Evolutionary conservation across 139 green algal species (phyloP).

Genomic region (Axilococcus clingmanii): DNA sequence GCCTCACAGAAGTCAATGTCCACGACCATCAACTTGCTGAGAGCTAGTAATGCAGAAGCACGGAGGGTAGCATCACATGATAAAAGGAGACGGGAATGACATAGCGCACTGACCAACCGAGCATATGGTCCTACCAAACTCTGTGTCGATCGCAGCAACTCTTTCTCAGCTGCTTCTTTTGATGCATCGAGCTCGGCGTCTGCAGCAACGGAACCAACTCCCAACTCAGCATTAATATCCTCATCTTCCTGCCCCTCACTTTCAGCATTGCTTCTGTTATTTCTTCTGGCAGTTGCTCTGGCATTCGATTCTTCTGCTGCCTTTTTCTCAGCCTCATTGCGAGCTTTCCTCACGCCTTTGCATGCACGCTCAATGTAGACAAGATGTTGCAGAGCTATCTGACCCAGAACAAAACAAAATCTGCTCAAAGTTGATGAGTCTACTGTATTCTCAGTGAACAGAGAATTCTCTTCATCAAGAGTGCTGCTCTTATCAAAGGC

Average conservation of each 20-base stretch:
- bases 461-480: background rate
- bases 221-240: constrained; percentile 58
- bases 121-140: constrained; percentile 52
- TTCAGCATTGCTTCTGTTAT: background rate
- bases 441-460: background rate
- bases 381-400: constrained; percentile 69
- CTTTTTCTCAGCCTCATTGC: constrained; percentile 32
- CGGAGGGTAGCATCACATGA: constrained; percentile 35
- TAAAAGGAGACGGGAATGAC: constrained; percentile 27
- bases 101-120: constrained; percentile 29
- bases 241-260: constrained; percentile 24
- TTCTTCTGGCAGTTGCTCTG: constrained; percentile 1
- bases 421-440: constrained; percentile 27
- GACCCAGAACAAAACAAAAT: constrained; percentile 72
- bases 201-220: constrained; percentile 42
- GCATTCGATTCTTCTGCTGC: constrained; percentile 28
- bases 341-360: constrained; percentile 42
- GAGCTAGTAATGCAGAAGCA: constrained; percentile 62
- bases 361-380: constrained; percentile 53
- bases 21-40: constrained; percentile 86
- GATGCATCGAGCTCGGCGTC: constrained; percentile 66
- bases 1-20: constrained; percentile 65
- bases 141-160: constrained; percentile 42
- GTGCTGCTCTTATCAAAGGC: constrained; percentile 10
- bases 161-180: constrained; percentile 40